These are phyloP conservation scores for Kazachstania psychrophila DNA, from an alignment of 805 yeast genomes.

Conservation along the genomic window DNA sequence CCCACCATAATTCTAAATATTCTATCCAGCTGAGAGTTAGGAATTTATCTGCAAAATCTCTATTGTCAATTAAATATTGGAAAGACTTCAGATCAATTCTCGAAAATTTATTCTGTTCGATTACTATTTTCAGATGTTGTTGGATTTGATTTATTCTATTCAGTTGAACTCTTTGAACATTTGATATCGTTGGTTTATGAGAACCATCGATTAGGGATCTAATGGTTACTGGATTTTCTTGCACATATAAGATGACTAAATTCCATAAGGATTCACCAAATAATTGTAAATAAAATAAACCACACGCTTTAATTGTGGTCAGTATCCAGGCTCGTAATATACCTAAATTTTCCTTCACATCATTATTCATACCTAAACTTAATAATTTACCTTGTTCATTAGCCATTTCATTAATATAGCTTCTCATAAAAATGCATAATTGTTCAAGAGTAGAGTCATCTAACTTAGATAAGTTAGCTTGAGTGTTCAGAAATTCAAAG, in stretches of 20 bases:
- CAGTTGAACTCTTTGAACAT: conserved; percentile 26
- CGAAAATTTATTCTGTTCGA: conserved; percentile 40
- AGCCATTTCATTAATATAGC: conserved; percentile 51
- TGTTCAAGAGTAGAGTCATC: conserved; percentile 51
- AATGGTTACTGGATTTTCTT: conserved; percentile 35
- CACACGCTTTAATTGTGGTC: conserved; percentile 40
- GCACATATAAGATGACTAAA: conserved; percentile 46
- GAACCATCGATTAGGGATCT: conserved; percentile 50
- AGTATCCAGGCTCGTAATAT: conserved; percentile 42
- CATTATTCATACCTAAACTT: conserved; percentile 66
- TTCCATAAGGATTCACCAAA: conserved; percentile 58
- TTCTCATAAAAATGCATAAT: conserved; percentile 45
- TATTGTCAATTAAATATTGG: conserved; percentile 39
- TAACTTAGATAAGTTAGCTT: conserved; percentile 33
- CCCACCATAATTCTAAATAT: conserved; percentile 46
- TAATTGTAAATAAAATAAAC: conserved; percentile 48
- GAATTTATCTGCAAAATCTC: conserved; percentile 38
- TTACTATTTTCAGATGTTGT: conserved; percentile 39
- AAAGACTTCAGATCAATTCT: conserved; percentile 39
- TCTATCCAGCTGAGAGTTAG: conserved; percentile 51
- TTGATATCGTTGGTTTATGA: conserved; percentile 18
- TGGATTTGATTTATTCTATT: conserved; percentile 39
- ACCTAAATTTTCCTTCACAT: conserved; percentile 46
- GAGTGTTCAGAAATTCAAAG: conserved; percentile 33
- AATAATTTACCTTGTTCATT: conserved; percentile 52